These are phyloP conservation scores for Claviceps africana DNA, from an alignment of 2,329 filamentous ascomycete genomes.

Conservation along the genomic window DNA sequence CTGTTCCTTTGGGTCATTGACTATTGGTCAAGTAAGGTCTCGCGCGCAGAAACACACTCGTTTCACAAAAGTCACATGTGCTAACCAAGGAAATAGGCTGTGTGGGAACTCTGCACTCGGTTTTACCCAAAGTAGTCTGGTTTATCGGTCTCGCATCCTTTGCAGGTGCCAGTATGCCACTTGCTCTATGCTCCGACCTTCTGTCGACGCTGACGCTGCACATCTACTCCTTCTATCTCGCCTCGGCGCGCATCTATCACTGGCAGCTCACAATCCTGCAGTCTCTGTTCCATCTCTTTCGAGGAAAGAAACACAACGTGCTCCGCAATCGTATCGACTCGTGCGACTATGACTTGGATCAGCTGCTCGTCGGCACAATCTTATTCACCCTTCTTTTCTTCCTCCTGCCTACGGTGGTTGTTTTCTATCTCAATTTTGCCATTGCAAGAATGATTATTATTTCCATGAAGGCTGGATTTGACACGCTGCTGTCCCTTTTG, in stretches of 20 bases:
- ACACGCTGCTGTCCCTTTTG: constrained; percentile 81
- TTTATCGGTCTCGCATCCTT: constrained; percentile 92
- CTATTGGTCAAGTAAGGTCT: constrained; percentile 71
- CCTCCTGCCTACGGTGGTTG: constrained; percentile 81
- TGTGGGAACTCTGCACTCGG: constrained; percentile 62
- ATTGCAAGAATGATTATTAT: constrained; percentile 92
- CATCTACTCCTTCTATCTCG: constrained; percentile 96
- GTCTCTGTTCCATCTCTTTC: constrained; percentile 96
- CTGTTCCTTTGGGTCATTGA: constrained; percentile 97
- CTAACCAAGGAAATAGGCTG: constrained; percentile 39
- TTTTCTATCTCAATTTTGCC: constrained; percentile 95
- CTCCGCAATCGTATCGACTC: constrained; percentile 95
- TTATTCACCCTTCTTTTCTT: constrained; percentile 93
- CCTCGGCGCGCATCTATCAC: constrained; percentile 91
- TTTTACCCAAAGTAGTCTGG: constrained; percentile 76
- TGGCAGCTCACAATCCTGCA: constrained; percentile 96
- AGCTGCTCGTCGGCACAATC: constrained; percentile 89
- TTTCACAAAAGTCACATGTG: constrained; percentile 7
- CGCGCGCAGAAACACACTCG: background rate
- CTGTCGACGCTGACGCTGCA: constrained; percentile 84
- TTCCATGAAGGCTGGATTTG: constrained; percentile 75
- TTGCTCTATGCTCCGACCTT: constrained; percentile 87
- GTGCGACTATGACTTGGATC: constrained; percentile 96
- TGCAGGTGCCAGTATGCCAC: constrained; percentile 90
- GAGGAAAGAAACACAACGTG: constrained; percentile 95